These are phyloP conservation scores for Pseudohyphozyma bogoriensis DNA, from an alignment of 768 basidiomycete species.

Conservation along the genomic window DNA sequence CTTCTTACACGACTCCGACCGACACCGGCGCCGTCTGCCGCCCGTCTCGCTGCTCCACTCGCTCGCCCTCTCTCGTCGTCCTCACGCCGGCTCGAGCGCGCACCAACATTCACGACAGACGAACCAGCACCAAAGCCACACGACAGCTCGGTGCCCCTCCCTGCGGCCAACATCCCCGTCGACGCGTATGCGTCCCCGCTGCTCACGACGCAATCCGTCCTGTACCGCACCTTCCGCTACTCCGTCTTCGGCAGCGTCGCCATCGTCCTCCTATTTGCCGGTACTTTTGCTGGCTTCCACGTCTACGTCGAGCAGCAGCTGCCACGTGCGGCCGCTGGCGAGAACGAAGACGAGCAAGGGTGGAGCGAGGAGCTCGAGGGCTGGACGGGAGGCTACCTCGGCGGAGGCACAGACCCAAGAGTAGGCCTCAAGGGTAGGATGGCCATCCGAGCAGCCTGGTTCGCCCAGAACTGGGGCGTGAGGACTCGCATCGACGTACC, in stretches of 20 bases:
- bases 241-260: slow-evolving; percentile 22
- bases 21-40: too few relatives aligned
- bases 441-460: slow-evolving; percentile 23
- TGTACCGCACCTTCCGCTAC: slow-evolving; percentile 22
- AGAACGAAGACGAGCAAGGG: slow-evolving; percentile 5
- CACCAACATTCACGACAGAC: neutral
- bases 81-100: neutral
- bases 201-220: slow-evolving; percentile 19
- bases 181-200: slow-evolving; percentile 27
- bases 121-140: neutral
- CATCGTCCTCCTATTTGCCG: slow-evolving; percentile 8
- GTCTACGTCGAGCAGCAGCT: slow-evolving; percentile 26
- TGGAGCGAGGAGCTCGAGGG: slow-evolving; percentile 20
- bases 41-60: neutral
- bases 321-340: neutral
- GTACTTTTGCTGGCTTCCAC: slow-evolving; percentile 9
- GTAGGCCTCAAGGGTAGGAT: slow-evolving; percentile 12
- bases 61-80: neutral
- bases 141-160: slow-evolving; percentile 6
- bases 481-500: slow-evolving; percentile 3
- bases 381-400: slow-evolving; percentile 20
- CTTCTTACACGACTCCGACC: too few relatives aligned
- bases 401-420: slow-evolving; percentile 27
- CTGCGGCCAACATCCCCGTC: slow-evolving; percentile 21
- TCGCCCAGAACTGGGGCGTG: slow-evolving; percentile 15